Base-by-base conservation (phyloP, 805 yeast species). In the Maudiozyma bulderi region DNA sequence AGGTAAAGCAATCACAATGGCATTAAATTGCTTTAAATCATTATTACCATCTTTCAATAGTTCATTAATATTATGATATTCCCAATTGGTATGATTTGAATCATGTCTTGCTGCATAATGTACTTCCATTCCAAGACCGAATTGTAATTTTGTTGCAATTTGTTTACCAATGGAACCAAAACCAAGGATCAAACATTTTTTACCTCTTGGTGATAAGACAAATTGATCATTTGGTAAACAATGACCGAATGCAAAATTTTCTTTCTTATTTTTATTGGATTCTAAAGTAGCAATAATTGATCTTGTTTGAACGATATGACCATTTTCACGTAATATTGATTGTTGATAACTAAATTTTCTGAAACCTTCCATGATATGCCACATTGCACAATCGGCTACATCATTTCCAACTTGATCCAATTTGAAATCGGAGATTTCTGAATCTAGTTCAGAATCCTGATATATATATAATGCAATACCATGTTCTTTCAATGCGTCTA, bases 311-410 rank as follows among this genome's bases (percentile, higher is more conserved):
- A 72, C 64, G 1, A 81, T 73, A 54, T 75, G 66, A 28, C 71
- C 68, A 40, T 52, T 45, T 8, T 65, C 58, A 8, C 64, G 61
- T 11, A 33, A 10, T 6, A 47, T 14, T 71, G 52, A 32, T 57
- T 54, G 3, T 49, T 49, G 45, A 67, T 69, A 47, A 71, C 71
- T 66, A 57, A 74, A 78, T 54, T 72, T 71, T 51, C 87, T 68
- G 64, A 78, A 81, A 3, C 77, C 70, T 44, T 75, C 74, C 51
- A 81, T 59, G 1, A 80, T 68, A 53, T 76, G 76, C 73, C 74
- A 80, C 54, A 81, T 61, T 1, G 75, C 84, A 52, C 79, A 70
- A 54, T 82, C 86, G 3, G 84, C 85, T 13, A 82, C 86, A 20
- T 82, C 82, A 43, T 74, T 78, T 3, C 82, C 77, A 0, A 80